Evolutionary conservation across 306 rosid species (phyloP), one percentile per base, ranked within the genome.

Genomic region (Delonix regia): DNA sequence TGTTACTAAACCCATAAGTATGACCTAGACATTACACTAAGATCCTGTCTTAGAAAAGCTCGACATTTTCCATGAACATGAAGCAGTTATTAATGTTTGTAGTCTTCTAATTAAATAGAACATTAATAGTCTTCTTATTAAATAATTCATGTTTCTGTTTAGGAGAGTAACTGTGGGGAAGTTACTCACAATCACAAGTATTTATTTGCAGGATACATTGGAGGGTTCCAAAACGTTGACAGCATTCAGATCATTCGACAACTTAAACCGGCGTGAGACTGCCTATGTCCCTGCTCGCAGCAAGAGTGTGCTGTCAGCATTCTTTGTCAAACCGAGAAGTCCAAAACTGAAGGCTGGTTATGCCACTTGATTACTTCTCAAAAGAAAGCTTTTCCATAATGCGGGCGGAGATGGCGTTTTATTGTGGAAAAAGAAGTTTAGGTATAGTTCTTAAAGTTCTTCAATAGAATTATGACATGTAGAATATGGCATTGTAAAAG

Each of bases 291-390:
- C 93, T 30, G 81, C 78, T 70, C 96, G 96, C 84, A 88, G 99
- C 88, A 95, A 86, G 84, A 95, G 99, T 64, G 83, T 92, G 82
- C 91, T 95, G 51, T 85, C 99, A 39, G 84, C 91, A 67, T 88
- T 95, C 91, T 95, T 95, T 51, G 92, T 63, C 73, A 92, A 89
- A 82, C 95, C 85, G 73, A 92, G 81, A 85, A 55, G 81, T 16
- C 51, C 70, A 4, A 94, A 86, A 80, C 69, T 85, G 63, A 86
- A 85, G 79, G 80, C 91, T 6, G 88, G 95, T 55, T 75, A 89
- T 7, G 82, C 73, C 80, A 71, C 87, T 25, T 90, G 86, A 91
- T 71, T 45, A 52, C 69, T 73, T 57, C 64, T 24, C 41, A n/a
- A n/a, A 45, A 75, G 84, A 78, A 80, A 73, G 61, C 67, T 14